These are phyloP conservation scores for Teunomyces stri DNA, from an alignment of 805 yeast species.

Conservation along the genomic window DNA sequence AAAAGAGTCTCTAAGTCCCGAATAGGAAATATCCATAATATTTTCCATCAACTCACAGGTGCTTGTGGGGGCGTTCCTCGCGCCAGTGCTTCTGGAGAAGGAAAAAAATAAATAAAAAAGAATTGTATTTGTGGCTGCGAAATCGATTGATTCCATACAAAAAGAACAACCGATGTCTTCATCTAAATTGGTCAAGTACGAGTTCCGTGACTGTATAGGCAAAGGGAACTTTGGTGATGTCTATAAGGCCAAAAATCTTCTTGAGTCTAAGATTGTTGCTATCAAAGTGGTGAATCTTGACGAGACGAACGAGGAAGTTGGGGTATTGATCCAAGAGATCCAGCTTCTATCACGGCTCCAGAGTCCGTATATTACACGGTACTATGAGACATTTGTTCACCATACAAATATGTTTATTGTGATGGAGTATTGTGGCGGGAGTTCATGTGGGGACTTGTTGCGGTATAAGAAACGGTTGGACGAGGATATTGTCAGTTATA, in stretches of 20 bases:
- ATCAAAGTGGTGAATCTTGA: conserved; percentile 86
- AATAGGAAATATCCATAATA: neutral
- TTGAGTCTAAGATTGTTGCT: conserved; percentile 57
- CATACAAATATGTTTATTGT: conserved; percentile 79
- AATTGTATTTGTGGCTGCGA: conserved; percentile 12
- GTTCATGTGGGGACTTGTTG: conserved; percentile 79
- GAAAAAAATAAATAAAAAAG: neutral
- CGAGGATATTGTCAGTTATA: conserved; percentile 60
- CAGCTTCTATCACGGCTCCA: conserved; percentile 64
- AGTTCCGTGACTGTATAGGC: conserved; percentile 61
- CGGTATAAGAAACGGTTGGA: conserved; percentile 50
- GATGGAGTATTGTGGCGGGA: conserved; percentile 96
- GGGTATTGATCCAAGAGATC: conserved; percentile 71
- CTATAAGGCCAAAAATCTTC: conserved; percentile 48
- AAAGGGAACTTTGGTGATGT: conserved; percentile 88
- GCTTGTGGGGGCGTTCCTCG: no score
- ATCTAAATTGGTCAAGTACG: conserved; percentile 14
- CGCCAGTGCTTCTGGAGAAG: neutral
- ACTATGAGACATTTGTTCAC: conserved; percentile 57
- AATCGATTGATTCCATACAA: neutral
- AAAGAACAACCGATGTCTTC: neutral
- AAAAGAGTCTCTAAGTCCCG: neutral
- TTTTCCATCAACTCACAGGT: no score
- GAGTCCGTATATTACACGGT: conserved; percentile 64
- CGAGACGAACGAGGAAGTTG: conserved; percentile 71